Evolutionary conservation across 495 filamentous ascomycete genomes (phyloP).

Genomic region (Cercophora samala): DNA sequence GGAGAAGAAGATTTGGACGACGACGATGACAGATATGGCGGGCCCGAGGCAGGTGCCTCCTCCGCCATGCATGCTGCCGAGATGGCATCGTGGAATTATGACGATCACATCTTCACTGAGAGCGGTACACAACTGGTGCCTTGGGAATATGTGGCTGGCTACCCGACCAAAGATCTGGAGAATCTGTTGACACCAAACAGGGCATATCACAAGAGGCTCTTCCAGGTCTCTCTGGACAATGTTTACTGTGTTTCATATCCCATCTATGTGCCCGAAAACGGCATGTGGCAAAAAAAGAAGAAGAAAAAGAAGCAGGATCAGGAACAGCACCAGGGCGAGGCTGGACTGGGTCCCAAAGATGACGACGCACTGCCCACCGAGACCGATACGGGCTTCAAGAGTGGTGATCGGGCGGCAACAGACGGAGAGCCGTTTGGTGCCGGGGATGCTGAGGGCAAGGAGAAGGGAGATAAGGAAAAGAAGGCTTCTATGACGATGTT

Average conservation of each 20-base stretch:
- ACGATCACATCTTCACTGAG: slow-evolving; percentile 51
- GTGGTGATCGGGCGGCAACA: slow-evolving; percentile 22
- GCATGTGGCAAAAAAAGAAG: slow-evolving; percentile 79
- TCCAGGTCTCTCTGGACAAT: slow-evolving; percentile 83
- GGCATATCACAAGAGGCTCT: slow-evolving; percentile 80
- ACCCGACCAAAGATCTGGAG: slow-evolving; percentile 73
- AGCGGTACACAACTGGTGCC: slow-evolving; percentile 56
- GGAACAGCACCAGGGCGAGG: slow-evolving; percentile 18
- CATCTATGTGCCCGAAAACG: slow-evolving; percentile 81
- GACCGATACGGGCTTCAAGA: slow-evolving; percentile 15
- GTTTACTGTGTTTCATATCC: slow-evolving; percentile 83
- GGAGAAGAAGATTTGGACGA: slow-evolving; percentile 48
- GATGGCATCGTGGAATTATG: slow-evolving; percentile 54
- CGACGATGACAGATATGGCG: slow-evolving; percentile 37
- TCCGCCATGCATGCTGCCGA: slow-evolving; percentile 36
- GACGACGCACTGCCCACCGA: slow-evolving; percentile 23
- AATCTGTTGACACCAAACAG: slow-evolving; percentile 76
- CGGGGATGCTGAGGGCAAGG: slow-evolving; percentile 28
- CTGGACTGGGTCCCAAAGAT: slow-evolving; percentile 31
- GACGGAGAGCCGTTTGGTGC: slow-evolving; percentile 37
- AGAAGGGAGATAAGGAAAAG: slow-evolving; percentile 53
- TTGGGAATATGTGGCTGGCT: slow-evolving; percentile 76
- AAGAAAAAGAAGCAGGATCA: slow-evolving; percentile 50
- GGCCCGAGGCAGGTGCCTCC: slow-evolving; percentile 33
- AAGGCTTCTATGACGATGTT: slow-evolving; percentile 84